Base-by-base conservation (phyloP, 148 eudicot species). In the Drosera capensis region DNA sequence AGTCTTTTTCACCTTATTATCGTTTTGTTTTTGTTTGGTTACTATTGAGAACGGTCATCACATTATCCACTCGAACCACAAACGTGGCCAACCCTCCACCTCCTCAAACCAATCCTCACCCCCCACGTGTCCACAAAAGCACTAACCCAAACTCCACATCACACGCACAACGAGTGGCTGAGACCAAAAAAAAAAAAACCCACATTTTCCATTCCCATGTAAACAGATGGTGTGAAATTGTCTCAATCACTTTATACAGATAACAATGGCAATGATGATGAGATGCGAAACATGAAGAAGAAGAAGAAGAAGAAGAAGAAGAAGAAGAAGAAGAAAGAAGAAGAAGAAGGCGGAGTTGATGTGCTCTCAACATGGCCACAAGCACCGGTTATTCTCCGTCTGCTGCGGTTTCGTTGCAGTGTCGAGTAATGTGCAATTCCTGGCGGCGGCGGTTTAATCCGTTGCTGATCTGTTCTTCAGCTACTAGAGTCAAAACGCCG, bases 331-430 rank as follows among this genome's bases (percentile, higher is more conserved):
- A 49, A 55, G 26, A 45, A 56, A 55, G 68, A 63, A 49, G 52
- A 36, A 38, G 6, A 34, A 43, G 40, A 20, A 38, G 19, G 17
- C n/a, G n/a, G 45, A 19, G n/a, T 56, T 50, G 5, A 56, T 63
- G 62, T 21, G 24, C 49, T 55, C 12, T 43, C 47, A 63, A n/a
- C n/a, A n/a, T 63, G 68, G 68, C 68, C 34, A n/a, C n/a, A n/a
- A n/a, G n/a, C n/a, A n/a, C n/a, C n/a, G n/a, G 51, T 55, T 21
- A 19, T 13, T 56, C 25, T 50, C 21, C 56, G 22, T 44, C 9
- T 48, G 38, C 66, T 25, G 49, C 50, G 14, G 55, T 61, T 23
- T 11, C 31, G 31, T 28, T 28, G 11, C 31, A 6, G 31, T 5
- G 31, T 28, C 11, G 31, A 6, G 31, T 28, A 6, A 28, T 5